Base-by-base conservation (phyloP, 2,329 filamentous ascomycete genomes). In the Penicillium sp. region DNA sequence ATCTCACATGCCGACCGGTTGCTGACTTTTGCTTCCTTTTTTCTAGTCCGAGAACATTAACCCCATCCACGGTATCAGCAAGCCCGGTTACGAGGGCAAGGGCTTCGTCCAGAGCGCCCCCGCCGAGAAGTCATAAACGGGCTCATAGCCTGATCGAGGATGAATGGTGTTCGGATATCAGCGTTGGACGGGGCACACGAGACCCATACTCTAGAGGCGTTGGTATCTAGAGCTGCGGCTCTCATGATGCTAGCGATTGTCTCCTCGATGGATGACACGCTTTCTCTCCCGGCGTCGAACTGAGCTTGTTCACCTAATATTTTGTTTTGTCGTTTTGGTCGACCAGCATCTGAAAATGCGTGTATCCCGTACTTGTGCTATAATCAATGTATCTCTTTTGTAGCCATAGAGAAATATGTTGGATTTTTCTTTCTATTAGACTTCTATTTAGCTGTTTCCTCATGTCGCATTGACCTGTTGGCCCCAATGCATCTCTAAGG, bases 31-130 rank as follows among this genome's bases (percentile, higher is more conserved):
- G 19, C 19, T 42, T 49, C 33, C 55, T 35, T 57, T 60, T 37
- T 55, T 59, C 75, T 75, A 96, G 90, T 82, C 82, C 74, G 90
- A 96, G 86, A 90, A 88, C 72, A 83, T 90, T 74, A 92, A 96
- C 75, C 92, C 92, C 61, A 85, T 96, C 76, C 91, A 89, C 62
- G 92, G 92, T 83, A 80, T 95, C 78, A 84, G 88, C 66, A 89
- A 89, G 72, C 85, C 89, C 75, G 87, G 86, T 69, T 96, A 96
- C 82, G 79, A 78, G 64, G 91, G 91, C 77, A 84, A 86, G 74
- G 90, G 91, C 71, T 84, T 87, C 79, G 84, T 96, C 65, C 92
- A 96, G 82, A 84, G 81, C 76, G 67, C 73, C 56, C 71, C 78
- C 55, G 67, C 66, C 50, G 71, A 79, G 67, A 74, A 76, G 67